Conservation (phyloP, 148 eudicot genomes). For the Vaccinium myrtillus region DNA sequence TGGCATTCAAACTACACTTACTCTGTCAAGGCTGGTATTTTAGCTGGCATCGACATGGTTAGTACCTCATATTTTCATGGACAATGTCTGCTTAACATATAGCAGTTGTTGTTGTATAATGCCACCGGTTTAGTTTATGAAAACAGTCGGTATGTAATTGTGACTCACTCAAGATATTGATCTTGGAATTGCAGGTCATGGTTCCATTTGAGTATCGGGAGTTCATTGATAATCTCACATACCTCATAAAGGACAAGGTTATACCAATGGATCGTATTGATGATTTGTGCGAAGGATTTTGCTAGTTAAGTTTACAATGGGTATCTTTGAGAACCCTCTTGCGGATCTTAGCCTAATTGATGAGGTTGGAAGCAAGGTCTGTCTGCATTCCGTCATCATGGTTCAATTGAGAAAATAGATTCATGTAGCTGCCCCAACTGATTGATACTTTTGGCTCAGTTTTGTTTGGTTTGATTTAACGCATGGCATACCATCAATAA, state of each 20-base stretch:
- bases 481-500: neutral
- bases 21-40: conserved; percentile 66
- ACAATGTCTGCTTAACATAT: neutral
- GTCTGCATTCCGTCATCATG: conserved; percentile 15
- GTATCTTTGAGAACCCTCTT: conserved; percentile 81
- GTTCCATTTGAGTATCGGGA: conserved; percentile 62
- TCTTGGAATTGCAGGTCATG: conserved; percentile 60
- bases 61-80: conserved; percentile 12
- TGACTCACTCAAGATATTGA: neutral
- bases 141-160: neutral
- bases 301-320: conserved; percentile 77
- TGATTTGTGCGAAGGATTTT: conserved; percentile 78
- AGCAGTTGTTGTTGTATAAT: neutral
- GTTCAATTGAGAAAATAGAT: neutral
- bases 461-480: neutral
- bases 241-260: conserved; percentile 60
- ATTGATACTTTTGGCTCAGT: no score
- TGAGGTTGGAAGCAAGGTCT: conserved; percentile 75
- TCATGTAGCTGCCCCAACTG: no score
- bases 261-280: conserved; percentile 77
- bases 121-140: conserved; percentile 2
- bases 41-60: conserved; percentile 96
- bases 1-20: conserved; percentile 74
- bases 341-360: conserved; percentile 67
- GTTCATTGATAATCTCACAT: conserved; percentile 62